Evolutionary conservation across 1,284 basidiomycete genomes (phyloP).

Genomic region (Ceratobasidium theobromae): DNA sequence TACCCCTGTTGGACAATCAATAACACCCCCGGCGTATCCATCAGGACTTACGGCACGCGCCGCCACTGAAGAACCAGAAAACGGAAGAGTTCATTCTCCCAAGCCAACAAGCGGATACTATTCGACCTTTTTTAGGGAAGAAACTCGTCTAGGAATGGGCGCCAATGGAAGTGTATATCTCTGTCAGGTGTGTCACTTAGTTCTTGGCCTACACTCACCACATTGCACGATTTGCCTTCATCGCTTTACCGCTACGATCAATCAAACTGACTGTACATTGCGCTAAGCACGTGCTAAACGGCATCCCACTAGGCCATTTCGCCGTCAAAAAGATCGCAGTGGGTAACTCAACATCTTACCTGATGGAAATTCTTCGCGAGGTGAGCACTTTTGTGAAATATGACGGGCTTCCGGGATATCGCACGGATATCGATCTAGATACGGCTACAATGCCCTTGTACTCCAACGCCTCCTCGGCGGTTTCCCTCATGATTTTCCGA

Average conservation of each 20-base stretch:
- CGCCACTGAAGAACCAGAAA: conserved; percentile 32
- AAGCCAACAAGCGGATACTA: conserved; percentile 40
- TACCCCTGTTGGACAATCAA: conserved; percentile 9
- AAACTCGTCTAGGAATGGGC: conserved; percentile 53
- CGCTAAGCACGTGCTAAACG: conserved; percentile 23
- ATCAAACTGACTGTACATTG: conserved; percentile 59
- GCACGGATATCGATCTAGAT: background rate
- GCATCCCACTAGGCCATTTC: conserved; percentile 60
- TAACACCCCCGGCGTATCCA: background rate
- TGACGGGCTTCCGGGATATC: background rate
- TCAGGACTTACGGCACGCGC: background rate
- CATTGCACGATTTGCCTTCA: background rate
- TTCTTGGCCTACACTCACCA: conserved; percentile 14
- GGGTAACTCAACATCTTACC: conserved; percentile 81
- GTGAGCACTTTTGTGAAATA: conserved; percentile 45
- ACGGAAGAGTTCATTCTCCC: conserved; percentile 24
- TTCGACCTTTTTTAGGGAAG: conserved; percentile 50
- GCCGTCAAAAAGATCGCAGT: conserved; percentile 96
- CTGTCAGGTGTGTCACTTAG: conserved; percentile 62
- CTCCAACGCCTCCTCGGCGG: background rate
- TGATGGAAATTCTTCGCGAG: conserved; percentile 79
- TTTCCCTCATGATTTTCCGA: background rate
- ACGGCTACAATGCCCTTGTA: background rate
- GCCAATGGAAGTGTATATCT: conserved; percentile 88
- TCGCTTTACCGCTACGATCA: conserved; percentile 66